Evolutionary conservation across 2,329 filamentous ascomycete genomes (phyloP).

Genomic region (Penicillium sp.): DNA sequence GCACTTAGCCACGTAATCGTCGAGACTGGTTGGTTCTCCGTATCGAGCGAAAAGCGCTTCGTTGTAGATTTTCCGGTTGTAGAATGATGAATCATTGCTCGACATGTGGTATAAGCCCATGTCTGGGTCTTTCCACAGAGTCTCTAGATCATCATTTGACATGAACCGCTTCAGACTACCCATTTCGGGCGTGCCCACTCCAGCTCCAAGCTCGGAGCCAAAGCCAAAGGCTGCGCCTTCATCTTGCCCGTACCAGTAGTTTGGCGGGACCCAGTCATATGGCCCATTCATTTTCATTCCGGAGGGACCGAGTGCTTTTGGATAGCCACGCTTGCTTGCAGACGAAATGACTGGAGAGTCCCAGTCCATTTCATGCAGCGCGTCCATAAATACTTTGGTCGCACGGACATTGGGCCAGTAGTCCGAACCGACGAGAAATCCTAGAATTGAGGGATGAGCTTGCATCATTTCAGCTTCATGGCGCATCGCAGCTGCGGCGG

Average conservation of each 20-base stretch:
- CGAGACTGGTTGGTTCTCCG: slow-evolving; percentile 48
- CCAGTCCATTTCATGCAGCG: slow-evolving; percentile 50
- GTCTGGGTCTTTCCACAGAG: slow-evolving; percentile 52
- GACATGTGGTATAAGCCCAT: slow-evolving; percentile 57
- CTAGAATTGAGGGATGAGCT: slow-evolving; percentile 54
- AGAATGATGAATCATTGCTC: slow-evolving; percentile 50
- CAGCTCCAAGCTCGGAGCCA: slow-evolving; percentile 57
- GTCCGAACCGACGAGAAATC: slow-evolving; percentile 57
- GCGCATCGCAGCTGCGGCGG: slow-evolving; percentile 51
- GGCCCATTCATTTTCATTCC: slow-evolving; percentile 63
- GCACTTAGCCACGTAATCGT: slow-evolving; percentile 55
- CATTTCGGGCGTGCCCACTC: slow-evolving; percentile 57
- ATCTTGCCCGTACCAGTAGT: slow-evolving; percentile 56
- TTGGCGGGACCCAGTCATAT: slow-evolving; percentile 61
- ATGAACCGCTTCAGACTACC: slow-evolving; percentile 52
- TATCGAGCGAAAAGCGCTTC: slow-evolving; percentile 49
- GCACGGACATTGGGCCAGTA: slow-evolving; percentile 58
- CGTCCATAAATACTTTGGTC: slow-evolving; percentile 49
- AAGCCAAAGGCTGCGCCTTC: slow-evolving; percentile 58
- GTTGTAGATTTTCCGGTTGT: slow-evolving; percentile 55
- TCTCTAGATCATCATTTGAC: slow-evolving; percentile 46
- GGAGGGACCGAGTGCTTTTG: slow-evolving; percentile 48
- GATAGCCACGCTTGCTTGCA: slow-evolving; percentile 51
- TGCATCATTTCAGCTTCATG: slow-evolving; percentile 59
- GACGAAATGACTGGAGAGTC: slow-evolving; percentile 53